Evolutionary conservation across 176 grass and related monocot genomes (phyloP).

Genomic region (Themeda triandra): DNA sequence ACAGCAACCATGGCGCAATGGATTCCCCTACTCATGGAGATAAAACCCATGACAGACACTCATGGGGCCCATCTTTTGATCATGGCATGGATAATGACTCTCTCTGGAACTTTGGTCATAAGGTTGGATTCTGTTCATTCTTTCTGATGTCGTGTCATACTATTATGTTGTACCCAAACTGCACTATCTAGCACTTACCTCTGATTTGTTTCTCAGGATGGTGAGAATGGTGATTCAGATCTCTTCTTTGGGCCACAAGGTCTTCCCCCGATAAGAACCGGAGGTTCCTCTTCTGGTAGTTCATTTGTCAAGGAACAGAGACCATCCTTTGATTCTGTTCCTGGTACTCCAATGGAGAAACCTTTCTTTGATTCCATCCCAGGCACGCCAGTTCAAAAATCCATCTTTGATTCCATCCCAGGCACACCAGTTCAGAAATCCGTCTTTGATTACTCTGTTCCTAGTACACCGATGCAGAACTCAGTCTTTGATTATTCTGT

Average conservation of each 20-base stretch:
- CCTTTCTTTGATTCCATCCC: slow-evolving; percentile 77
- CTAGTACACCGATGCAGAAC: slow-evolving; percentile 49
- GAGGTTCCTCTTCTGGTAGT: slow-evolving; percentile 50
- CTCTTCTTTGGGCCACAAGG: slow-evolving; percentile 82
- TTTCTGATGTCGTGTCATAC: slow-evolving; percentile 2
- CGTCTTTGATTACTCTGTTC: slow-evolving; percentile 70
- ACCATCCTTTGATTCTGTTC: slow-evolving; percentile 61
- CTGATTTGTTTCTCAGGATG: slow-evolving; percentile 53
- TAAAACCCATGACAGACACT: slow-evolving; percentile 49
- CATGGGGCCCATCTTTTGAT: slow-evolving; percentile 84
- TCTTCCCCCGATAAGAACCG: slow-evolving; percentile 83
- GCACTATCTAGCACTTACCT: slow-evolving; percentile 12
- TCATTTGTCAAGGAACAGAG: slow-evolving; percentile 53
- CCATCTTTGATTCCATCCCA: slow-evolving; percentile 50
- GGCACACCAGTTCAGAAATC: slow-evolving; percentile 49
- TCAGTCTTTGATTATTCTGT: slow-evolving; percentile 50
- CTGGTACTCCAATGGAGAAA: slow-evolving; percentile 51
- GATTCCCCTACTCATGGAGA: slow-evolving; percentile 68
- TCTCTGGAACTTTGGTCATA: slow-evolving; percentile 75
- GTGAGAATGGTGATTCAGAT: slow-evolving; percentile 70
- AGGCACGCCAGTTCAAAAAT: slow-evolving; percentile 54
- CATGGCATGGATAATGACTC: slow-evolving; percentile 77
- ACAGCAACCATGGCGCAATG: slow-evolving; percentile 60
- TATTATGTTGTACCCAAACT: neutral
- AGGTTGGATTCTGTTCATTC: slow-evolving; percentile 33